Conservation (phyloP, 208 protist genomes). For the Phytomonas sp. region DNA sequence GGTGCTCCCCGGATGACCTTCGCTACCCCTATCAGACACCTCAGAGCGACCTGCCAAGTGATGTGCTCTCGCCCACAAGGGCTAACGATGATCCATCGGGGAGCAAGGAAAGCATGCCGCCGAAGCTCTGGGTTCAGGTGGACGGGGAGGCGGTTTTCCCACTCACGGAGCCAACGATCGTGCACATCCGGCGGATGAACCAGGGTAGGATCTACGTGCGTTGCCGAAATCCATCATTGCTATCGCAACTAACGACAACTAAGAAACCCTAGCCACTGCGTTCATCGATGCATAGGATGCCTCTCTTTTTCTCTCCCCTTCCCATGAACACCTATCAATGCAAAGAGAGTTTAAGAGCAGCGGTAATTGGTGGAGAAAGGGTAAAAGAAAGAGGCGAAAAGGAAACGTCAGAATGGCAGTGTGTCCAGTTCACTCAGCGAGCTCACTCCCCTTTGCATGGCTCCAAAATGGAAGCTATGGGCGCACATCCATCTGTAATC, state of each 20-base stretch:
- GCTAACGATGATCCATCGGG: constrained; percentile 15
- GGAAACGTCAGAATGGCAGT: too few species aligned
- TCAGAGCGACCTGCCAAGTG: constrained; percentile 21
- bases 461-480: too few species aligned
- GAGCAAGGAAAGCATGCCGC: constrained; percentile 16
- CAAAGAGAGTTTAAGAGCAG: background rate
- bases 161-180: constrained; percentile 48
- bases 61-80: constrained; percentile 8
- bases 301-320: background rate
- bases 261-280: background rate
- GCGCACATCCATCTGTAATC: too few species aligned
- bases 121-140: constrained; percentile 55
- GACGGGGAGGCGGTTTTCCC: constrained; percentile 63
- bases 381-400: constrained; percentile 9
- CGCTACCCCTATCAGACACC: constrained; percentile 12
- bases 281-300: background rate
- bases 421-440: too few species aligned
- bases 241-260: constrained; percentile 12
- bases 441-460: too few species aligned
- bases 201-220: constrained; percentile 35
- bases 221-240: constrained; percentile 49
- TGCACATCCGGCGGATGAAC: constrained; percentile 31
- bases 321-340: background rate
- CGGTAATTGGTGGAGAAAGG: background rate
- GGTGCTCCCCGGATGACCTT: constrained; percentile 68